These are phyloP conservation scores for Physaria fendleri DNA, from an alignment of 345 rosid species.

Conservation along the genomic window DNA sequence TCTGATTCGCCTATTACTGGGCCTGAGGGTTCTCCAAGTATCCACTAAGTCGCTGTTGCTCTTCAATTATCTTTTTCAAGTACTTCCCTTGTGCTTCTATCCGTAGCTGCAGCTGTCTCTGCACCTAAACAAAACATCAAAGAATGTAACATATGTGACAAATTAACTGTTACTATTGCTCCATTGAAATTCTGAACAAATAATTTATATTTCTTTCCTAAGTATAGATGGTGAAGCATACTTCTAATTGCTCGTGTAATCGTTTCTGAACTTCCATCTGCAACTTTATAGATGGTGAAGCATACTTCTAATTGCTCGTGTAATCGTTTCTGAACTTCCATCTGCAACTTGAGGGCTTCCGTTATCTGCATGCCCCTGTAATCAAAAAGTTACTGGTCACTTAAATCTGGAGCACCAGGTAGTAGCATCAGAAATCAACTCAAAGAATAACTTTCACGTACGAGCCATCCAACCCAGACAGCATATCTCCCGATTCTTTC, in stretches of 20 bases:
- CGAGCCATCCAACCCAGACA: conserved; percentile 89
- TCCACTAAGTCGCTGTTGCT: conserved; percentile 85
- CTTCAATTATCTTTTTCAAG: conserved; percentile 97
- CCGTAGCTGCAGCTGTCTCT: conserved; percentile 92
- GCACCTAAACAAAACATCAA: conserved; percentile 51
- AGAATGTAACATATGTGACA: background rate
- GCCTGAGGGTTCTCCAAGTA: conserved; percentile 47
- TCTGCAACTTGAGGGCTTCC: conserved; percentile 98
- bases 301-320: conserved; percentile 98
- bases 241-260: conserved; percentile 94
- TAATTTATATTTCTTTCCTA: background rate
- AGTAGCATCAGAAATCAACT: conserved; percentile 9
- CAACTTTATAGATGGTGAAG: conserved; percentile 50
- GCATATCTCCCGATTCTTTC: conserved; percentile 80
- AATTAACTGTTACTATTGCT: background rate
- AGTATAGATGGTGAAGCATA: conserved; percentile 37
- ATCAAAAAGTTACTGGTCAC: conserved; percentile 14
- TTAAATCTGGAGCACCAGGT: conserved; percentile 10
- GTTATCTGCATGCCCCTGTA: conserved; percentile 97
- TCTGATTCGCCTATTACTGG: conserved; percentile 69
- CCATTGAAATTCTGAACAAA: background rate
- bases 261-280: conserved; percentile 99
- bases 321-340: conserved; percentile 96
- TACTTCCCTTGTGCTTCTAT: conserved; percentile 98
- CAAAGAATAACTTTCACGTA: conserved; percentile 38